phyloP scores from a whole-genome alignment of 768 basidiomycete genomes.

The Boletellus ananas region DNA sequence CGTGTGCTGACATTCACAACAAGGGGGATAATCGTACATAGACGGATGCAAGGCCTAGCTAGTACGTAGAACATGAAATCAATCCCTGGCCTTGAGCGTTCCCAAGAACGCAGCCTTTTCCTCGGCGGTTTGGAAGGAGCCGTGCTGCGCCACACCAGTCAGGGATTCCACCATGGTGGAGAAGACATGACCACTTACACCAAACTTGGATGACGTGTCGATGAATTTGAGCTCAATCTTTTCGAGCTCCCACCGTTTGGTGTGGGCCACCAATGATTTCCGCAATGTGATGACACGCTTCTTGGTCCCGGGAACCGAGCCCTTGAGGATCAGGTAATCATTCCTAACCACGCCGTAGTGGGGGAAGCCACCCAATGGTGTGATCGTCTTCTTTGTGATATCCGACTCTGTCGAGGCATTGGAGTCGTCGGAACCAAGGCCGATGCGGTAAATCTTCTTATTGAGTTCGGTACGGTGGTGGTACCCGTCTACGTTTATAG shows the following conservation, averaged over 20 bases:
- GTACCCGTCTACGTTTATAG: slow-evolving; percentile 67
- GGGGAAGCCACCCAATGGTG: slow-evolving; percentile 98
- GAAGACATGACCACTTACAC: slow-evolving; percentile 51
- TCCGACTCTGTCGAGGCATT: slow-evolving; percentile 96
- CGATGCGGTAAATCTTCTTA: slow-evolving; percentile 99
- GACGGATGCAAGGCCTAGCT: slow-evolving; percentile 35
- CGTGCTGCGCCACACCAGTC: slow-evolving; percentile 54
- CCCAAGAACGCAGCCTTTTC: slow-evolving; percentile 96
- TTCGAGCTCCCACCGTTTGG: slow-evolving; percentile 93
- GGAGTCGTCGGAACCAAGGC: slow-evolving; percentile 65
- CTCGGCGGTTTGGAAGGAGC: slow-evolving; percentile 94
- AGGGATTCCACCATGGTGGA: background rate
- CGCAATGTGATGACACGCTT: slow-evolving; percentile 98
- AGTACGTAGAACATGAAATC: slow-evolving; percentile 41
- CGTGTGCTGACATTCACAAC: slow-evolving; percentile 37
- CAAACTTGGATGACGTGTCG: slow-evolving; percentile 97
- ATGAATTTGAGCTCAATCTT: slow-evolving; percentile 98
- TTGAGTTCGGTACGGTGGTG: slow-evolving; percentile 97
- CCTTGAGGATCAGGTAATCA: slow-evolving; percentile 97
- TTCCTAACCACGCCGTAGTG: slow-evolving; percentile 99
- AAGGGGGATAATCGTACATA: slow-evolving; percentile 35
- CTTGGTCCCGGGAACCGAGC: slow-evolving; percentile 91
- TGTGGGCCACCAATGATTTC: slow-evolving; percentile 96
- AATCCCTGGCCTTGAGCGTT: slow-evolving; percentile 81
- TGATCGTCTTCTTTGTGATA: slow-evolving; percentile 89